These are phyloP conservation scores for Cochlearia excelsa DNA, from an alignment of 345 rosid genomes.

Conservation along the genomic window DNA sequence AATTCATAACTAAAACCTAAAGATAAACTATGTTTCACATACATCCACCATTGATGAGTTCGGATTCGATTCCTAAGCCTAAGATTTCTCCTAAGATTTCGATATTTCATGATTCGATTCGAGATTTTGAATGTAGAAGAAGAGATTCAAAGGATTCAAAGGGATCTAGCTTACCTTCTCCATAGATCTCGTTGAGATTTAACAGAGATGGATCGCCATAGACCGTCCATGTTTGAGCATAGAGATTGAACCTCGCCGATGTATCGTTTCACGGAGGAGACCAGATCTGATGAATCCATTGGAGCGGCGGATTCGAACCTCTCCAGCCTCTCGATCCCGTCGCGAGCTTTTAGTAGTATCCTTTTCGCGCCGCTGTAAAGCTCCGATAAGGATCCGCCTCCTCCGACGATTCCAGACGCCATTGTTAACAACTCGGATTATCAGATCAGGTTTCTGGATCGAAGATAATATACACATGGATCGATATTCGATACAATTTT, in stretches of 20 bases:
- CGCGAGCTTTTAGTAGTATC: constrained; percentile 62
- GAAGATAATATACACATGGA: no score
- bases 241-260: constrained; percentile 70
- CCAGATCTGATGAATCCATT: constrained; percentile 72
- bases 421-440: background rate
- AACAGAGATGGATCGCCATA: constrained; percentile 75
- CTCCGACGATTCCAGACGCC: constrained; percentile 38
- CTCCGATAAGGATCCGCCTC: constrained; percentile 74
- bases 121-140: no score
- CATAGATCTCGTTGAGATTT: constrained; percentile 96
- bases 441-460: no score
- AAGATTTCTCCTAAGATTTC: no score
- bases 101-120: no score
- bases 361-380: constrained; percentile 55
- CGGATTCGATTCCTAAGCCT: no score
- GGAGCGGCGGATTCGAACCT: constrained; percentile 52
- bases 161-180: constrained; percentile 51
- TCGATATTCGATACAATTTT: no score
- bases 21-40: no score
- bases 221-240: constrained; percentile 76
- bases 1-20: no score
- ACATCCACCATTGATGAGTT: no score
- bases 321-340: constrained; percentile 83
- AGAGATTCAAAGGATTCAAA: no score
- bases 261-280: constrained; percentile 64